Conservation (phyloP, 192 early-diverging fungal species). For the Gryganskiella cystojenkinii region DNA sequence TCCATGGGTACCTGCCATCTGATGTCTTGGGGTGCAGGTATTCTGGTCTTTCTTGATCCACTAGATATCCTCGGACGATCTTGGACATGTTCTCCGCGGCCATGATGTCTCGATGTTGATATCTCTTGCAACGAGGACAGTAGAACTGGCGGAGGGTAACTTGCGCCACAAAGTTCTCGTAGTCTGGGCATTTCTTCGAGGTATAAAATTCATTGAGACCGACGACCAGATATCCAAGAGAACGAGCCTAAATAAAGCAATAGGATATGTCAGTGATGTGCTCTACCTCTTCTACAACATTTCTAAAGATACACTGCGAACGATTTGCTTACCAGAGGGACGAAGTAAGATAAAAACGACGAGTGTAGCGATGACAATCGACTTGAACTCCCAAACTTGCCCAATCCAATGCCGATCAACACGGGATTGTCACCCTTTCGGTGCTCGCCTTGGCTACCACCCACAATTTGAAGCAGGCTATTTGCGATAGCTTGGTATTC, state of each 20-base stretch:
- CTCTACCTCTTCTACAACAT: not conserved
- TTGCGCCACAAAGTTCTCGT: not conserved
- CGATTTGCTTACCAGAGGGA: not conserved
- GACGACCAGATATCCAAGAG: conserved; percentile 14
- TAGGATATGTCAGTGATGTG: not conserved
- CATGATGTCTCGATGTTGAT: conserved; percentile 6
- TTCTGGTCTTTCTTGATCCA: conserved; percentile 10
- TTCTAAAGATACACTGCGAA: not conserved
- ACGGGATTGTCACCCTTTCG: not conserved
- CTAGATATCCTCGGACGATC: not conserved
- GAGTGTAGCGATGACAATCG: conserved; percentile 6
- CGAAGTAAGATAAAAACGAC: conserved; percentile 17
- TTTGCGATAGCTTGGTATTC: conserved; percentile 2
- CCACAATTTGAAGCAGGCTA: not conserved
- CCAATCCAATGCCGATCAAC: not conserved
- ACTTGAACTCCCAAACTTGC: not conserved
- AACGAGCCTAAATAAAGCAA: not conserved
- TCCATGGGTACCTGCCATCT: conserved; percentile 24
- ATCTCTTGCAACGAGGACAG: not conserved
- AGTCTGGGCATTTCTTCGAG: conserved; percentile 8
- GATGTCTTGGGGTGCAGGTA: conserved; percentile 14
- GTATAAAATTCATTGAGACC: conserved; percentile 4
- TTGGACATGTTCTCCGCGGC: not conserved
- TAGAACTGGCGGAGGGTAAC: not conserved
- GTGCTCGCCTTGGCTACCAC: not conserved